Conservation (phyloP, 495 filamentous ascomycete genomes). For the Aspergillus carlsbadensis region DNA sequence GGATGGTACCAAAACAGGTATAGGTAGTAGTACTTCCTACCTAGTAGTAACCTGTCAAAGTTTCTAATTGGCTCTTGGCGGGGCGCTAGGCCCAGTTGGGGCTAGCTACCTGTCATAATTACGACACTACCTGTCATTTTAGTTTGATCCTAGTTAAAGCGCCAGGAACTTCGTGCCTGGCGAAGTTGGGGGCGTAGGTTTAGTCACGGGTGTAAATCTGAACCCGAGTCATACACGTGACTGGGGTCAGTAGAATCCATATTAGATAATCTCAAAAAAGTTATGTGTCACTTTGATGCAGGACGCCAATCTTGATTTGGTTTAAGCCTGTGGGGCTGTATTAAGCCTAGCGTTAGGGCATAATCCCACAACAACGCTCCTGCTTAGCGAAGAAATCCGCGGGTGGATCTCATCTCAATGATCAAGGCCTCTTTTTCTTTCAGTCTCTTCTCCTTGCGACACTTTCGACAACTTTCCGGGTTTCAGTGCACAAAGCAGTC, state of each 20-base stretch:
- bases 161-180: too few relatives aligned
- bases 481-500: slow-evolving; percentile 46
- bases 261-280: background rate
- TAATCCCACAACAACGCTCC: slow-evolving; percentile 25
- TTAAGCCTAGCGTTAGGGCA: slow-evolving; percentile 37
- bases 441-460: slow-evolving; percentile 29
- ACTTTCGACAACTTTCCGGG: slow-evolving; percentile 41
- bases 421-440: slow-evolving; percentile 12
- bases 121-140: too few relatives aligned
- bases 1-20: too few relatives aligned
- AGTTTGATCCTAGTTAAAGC: too few relatives aligned
- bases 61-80: too few relatives aligned
- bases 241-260: background rate
- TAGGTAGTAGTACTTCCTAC: too few relatives aligned
- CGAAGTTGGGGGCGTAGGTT: too few relatives aligned
- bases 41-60: too few relatives aligned
- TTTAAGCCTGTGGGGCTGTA: slow-evolving; percentile 1
- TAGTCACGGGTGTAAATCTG: too few relatives aligned
- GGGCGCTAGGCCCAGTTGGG: too few relatives aligned
- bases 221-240: too few relatives aligned
- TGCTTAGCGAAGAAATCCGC: slow-evolving; percentile 44
- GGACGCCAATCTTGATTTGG: background rate
- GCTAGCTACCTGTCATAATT: too few relatives aligned
- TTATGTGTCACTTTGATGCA: background rate
- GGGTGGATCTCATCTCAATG: slow-evolving; percentile 28